Evolutionary conservation across 371 early-diverging fungal genomes (phyloP).

Genomic region (Lichtheimia corymbifera): DNA sequence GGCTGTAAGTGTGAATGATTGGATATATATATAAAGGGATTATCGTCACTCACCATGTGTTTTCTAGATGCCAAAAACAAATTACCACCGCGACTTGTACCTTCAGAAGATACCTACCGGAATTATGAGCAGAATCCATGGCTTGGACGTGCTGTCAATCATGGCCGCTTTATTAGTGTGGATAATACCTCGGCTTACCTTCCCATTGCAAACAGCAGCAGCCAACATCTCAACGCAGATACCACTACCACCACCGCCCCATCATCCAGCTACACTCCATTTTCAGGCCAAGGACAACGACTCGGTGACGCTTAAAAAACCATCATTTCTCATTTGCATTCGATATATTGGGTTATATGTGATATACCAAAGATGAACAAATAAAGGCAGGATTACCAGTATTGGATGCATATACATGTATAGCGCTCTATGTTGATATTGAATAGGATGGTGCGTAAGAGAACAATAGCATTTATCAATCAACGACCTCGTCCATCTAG

Average conservation of each 20-base stretch:
- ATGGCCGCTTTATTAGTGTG: slow-evolving; percentile 12
- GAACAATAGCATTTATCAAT: too few relatives aligned
- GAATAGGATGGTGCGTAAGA: too few relatives aligned
- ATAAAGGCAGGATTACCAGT: too few relatives aligned
- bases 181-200: slow-evolving; percentile 9
- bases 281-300: slow-evolving; percentile 21
- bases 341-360: too few relatives aligned
- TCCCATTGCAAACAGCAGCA: slow-evolving; percentile 9
- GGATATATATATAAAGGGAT: background rate
- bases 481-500: too few relatives aligned
- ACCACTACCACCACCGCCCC: background rate
- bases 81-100: slow-evolving; percentile 8
- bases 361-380: too few relatives aligned
- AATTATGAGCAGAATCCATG: slow-evolving; percentile 12
- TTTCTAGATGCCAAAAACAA: slow-evolving; percentile 8
- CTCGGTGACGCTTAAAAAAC: slow-evolving; percentile 17
- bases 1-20: slow-evolving; percentile 16
- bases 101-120: slow-evolving; percentile 7
- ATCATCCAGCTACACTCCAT: background rate
- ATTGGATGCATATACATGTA: too few relatives aligned
- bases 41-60: background rate
- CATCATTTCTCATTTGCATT: too few relatives aligned
- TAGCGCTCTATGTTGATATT: too few relatives aligned
- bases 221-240: background rate
- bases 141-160: slow-evolving; percentile 2